Percentiles rank a stretch among this genome's conserved stretches.
Conservation (phyloP, 2,329 filamentous ascomycete genomes). For the Xylaria sp. region DNA sequence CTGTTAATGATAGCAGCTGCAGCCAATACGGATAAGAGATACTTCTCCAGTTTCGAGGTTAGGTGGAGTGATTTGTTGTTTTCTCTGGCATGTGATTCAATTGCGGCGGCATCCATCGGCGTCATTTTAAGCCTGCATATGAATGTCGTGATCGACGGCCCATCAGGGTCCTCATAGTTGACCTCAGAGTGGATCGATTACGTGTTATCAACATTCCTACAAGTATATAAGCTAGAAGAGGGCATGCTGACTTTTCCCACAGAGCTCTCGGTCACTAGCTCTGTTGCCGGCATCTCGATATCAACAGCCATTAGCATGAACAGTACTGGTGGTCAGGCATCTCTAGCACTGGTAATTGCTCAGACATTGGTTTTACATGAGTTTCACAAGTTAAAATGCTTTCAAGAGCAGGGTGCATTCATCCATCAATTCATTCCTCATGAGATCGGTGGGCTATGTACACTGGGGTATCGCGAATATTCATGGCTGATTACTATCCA, state of each 20-base stretch:
- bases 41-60: neutral
- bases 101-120: neutral
- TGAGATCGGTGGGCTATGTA: constrained; percentile 29
- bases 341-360: neutral
- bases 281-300: neutral
- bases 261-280: neutral
- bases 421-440: constrained; percentile 31
- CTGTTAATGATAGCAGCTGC: neutral
- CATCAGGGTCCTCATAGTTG: constrained; percentile 28
- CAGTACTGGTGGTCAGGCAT: too few species aligned
- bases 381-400: constrained; percentile 1
- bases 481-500: constrained; percentile 21
- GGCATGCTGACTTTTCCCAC: neutral
- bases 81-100: constrained; percentile 8
- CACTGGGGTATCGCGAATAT: constrained; percentile 22
- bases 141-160: constrained; percentile 1
- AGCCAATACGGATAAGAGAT: neutral
- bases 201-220: neutral
- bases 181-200: constrained; percentile 7
- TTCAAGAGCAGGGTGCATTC: constrained; percentile 14
- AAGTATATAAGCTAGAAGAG: constrained; percentile 19
- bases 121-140: neutral
- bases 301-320: neutral
- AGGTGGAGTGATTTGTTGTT: neutral
- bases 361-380: too few species aligned